A percentile compares a stretch with the other conserved stretches of the same genome.
These are phyloP conservation scores for Trichosporon coremiiforme DNA, from an alignment of 1,284 basidiomycete species.

Conservation along the genomic window DNA sequence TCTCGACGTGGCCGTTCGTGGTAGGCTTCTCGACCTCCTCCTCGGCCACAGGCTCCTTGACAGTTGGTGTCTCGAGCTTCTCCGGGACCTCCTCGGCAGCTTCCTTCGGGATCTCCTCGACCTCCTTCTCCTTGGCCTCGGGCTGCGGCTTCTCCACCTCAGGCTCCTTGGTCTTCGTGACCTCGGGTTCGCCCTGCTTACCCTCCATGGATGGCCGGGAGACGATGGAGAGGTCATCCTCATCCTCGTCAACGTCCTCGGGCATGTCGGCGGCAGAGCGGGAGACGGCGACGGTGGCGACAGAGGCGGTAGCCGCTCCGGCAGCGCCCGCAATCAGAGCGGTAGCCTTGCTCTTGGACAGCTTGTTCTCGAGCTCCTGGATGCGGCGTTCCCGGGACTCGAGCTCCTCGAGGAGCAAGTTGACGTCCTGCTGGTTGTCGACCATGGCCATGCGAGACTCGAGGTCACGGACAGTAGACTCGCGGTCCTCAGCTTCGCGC, in stretches of 20 bases:
- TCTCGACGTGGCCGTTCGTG: constrained; percentile 1
- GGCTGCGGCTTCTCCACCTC: constrained; percentile 54
- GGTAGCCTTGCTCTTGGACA: constrained; percentile 52
- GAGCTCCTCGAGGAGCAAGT: constrained; percentile 67
- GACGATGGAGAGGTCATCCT: constrained; percentile 13
- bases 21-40: neutral
- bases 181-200: neutral
- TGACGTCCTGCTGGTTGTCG: constrained; percentile 61
- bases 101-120: neutral
- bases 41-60: neutral
- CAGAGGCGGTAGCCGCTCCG: constrained; percentile 49
- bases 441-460: constrained; percentile 69
- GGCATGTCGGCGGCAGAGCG: constrained; percentile 6
- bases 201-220: constrained; percentile 8
- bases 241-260: constrained; percentile 15
- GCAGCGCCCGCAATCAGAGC: constrained; percentile 65
- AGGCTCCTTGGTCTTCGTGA: neutral
- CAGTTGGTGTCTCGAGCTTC: neutral
- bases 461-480: constrained; percentile 67
- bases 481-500: constrained; percentile 69
- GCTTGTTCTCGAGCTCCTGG: constrained; percentile 70
- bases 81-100: neutral
- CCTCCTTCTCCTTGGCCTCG: constrained; percentile 20
- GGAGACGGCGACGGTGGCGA: constrained; percentile 14
- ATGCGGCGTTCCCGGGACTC: constrained; percentile 76